Percentiles rank a stretch among this genome's conserved stretches.
phyloP scores from a whole-genome alignment of 2,329 filamentous ascomycete species.

The Nigrospora osmanthi region DNA sequence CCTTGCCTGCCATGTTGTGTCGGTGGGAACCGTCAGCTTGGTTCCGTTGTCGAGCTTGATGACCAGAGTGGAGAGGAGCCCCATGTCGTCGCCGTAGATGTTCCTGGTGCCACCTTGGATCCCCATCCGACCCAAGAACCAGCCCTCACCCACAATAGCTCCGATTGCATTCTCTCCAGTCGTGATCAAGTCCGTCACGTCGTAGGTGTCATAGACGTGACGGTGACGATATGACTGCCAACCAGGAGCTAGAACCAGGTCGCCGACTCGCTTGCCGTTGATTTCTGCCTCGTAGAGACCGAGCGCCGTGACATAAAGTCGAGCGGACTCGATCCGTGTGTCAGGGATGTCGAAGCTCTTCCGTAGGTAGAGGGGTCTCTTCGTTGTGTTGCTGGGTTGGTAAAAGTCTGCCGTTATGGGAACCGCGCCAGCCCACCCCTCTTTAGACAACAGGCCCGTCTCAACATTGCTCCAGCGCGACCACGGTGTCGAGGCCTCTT shows the following conservation, averaged over 20 bases:
- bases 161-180: conserved; percentile 30
- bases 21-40: conserved; percentile 19
- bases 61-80: conserved; percentile 19
- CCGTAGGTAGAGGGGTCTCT: too few relatives aligned
- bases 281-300: conserved; percentile 39
- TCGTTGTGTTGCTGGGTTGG: too few relatives aligned
- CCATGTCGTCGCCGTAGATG: conserved; percentile 22
- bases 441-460: too few relatives aligned
- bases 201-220: conserved; percentile 44
- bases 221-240: conserved; percentile 43
- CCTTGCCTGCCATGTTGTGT: conserved; percentile 31
- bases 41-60: too few relatives aligned
- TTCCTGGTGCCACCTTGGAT: conserved; percentile 12
- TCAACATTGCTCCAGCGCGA: too few relatives aligned
- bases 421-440: too few relatives aligned
- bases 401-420: too few relatives aligned
- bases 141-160: conserved; percentile 39
- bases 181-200: conserved; percentile 34
- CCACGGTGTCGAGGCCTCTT: too few relatives aligned
- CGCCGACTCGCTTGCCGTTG: conserved; percentile 33
- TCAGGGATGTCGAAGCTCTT: too few relatives aligned
- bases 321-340: conserved; percentile 8
- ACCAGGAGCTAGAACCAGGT: conserved; percentile 37
- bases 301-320: conserved; percentile 37
- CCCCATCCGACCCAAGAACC: conserved; percentile 17